Base-by-base conservation (phyloP, 768 basidiomycete species). In the Mycena leptocephala region DNA sequence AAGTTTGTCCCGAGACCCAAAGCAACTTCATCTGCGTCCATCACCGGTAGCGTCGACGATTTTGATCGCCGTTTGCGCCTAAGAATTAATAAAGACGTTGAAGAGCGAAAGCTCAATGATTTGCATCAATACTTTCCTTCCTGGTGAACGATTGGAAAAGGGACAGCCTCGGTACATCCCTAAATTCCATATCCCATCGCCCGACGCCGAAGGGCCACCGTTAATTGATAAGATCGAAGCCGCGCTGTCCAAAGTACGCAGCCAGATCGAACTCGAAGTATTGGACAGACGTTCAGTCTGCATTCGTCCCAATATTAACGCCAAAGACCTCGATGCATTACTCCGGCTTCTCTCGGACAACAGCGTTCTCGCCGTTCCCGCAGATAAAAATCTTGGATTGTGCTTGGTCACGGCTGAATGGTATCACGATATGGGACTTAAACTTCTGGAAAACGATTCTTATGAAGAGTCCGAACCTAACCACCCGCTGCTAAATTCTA, bases 351-450 rank as follows among this genome's bases (percentile, higher is more conserved):
- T 78, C 8, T 26, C 48, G 22, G 61, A 70, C 58, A 35, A 70
- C 24, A 55, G 55, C 16, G 39, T 75, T 10, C 41, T 78, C 32
- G 76, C 76, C 28, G 67, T 75, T 26, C 76, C 76, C 1, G 72
- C 73, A 4, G 76, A 78, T 61, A 78, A 78, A 66, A 78, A 78
- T 53, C 48, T 78, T 0, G 76, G 76, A 35, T 32, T 78, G 7
- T 78, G 76, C 33, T 41, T 77, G 2, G 76, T 77, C 28, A 73
- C 72, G 11, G 24, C 71, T 0, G 58, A 72, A 53, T 77, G 76
- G 76, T 77, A 77, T 26, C 43, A 69, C 32, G 35, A 51, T 5
- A 66, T 41, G 26, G 76, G 64, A 13, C 46, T 72, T 13, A 74
- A 69, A 35, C 72, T 77, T 16, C 59, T 77, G 32, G 41, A 32